phyloP scores from a whole-genome alignment of 805 yeast species.

The Pichia exigua region DNA sequence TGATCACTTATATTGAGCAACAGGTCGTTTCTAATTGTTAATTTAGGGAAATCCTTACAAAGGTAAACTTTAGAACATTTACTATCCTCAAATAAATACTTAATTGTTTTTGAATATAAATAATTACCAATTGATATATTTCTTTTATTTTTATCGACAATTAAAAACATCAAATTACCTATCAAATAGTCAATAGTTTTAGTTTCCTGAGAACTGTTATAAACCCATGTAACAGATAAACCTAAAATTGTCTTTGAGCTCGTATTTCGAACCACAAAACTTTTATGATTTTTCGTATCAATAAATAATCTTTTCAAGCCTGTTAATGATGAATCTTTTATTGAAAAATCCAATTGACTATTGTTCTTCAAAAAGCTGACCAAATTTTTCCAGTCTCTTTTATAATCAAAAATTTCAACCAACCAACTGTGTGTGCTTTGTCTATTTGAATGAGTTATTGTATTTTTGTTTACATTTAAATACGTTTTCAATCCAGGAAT shows the following conservation, averaged over 20 bases:
- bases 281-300: slow-evolving; percentile 31
- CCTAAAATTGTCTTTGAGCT: slow-evolving; percentile 50
- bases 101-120: slow-evolving; percentile 8
- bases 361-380: slow-evolving; percentile 37
- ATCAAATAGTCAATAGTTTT: slow-evolving; percentile 18
- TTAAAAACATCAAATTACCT: slow-evolving; percentile 32
- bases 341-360: slow-evolving; percentile 9
- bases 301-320: slow-evolving; percentile 8
- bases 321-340: slow-evolving; percentile 16
- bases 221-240: slow-evolving; percentile 46
- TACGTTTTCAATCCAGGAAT: slow-evolving; percentile 42
- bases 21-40: slow-evolving; percentile 45
- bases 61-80: slow-evolving; percentile 36
- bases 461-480: neutral
- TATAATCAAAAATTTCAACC: slow-evolving; percentile 45
- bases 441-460: neutral
- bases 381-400: slow-evolving; percentile 48
- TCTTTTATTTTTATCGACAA: slow-evolving; percentile 36
- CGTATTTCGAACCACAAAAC: slow-evolving; percentile 53
- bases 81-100: slow-evolving; percentile 15
- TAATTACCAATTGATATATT: slow-evolving; percentile 5
- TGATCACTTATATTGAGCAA: slow-evolving; percentile 45
- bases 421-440: slow-evolving; percentile 35
- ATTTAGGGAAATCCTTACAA: slow-evolving; percentile 50
- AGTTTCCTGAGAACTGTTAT: slow-evolving; percentile 24